Evolutionary conservation across 495 filamentous ascomycete species (phyloP), one percentile per base, ranked within the genome.

Genomic region (Lasiosphaeria miniovina): DNA sequence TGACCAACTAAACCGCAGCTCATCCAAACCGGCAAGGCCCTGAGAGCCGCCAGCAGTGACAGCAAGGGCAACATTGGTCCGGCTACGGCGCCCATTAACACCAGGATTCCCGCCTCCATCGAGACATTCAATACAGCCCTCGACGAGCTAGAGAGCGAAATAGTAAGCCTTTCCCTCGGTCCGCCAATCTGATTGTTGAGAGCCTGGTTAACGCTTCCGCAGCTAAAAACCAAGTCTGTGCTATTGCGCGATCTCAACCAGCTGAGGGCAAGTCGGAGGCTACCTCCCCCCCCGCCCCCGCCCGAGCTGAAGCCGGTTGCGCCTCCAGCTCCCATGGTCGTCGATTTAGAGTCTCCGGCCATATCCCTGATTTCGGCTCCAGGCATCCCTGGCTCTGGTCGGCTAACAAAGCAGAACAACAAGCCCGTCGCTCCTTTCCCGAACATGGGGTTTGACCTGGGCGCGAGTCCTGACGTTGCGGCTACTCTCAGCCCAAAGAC

Each of bases 121-220:
- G 68, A 74, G 46, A 63, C 67, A 46, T 84, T 83, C 59, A 79
- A 83, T 45, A 64, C 63, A 49, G 75, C 75, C 15, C 60, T 83
- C n/a, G 78, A 82, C 56, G 78, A 83, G 4, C 40, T 84, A 3
- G 81, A 83, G 59, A 61, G 45, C 35, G 81, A 83, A 38, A 79
- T 84, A 53, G 82, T 84, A 70, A 64, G 79, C 64, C 17, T 32
- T 46, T 3, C 9, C 12, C 8, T 33, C 1, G 3, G 1, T 5
- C 14, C 31, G 6, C 40, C 34, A 24, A 24, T 8, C 17, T 45
- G 7, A 49, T 17, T n/a, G 24, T 9, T 45, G 17, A 11, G 34
- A 15, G 31, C 31, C 7, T 32, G 3, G 32, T 67, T 75, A 33
- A 76, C 56, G 15, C n/a, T 32, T 6, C 9, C 14, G 53, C 48